Evolutionary conservation across 257 asterid genomes (phyloP).

Genomic region (Scutellaria barbata): DNA sequence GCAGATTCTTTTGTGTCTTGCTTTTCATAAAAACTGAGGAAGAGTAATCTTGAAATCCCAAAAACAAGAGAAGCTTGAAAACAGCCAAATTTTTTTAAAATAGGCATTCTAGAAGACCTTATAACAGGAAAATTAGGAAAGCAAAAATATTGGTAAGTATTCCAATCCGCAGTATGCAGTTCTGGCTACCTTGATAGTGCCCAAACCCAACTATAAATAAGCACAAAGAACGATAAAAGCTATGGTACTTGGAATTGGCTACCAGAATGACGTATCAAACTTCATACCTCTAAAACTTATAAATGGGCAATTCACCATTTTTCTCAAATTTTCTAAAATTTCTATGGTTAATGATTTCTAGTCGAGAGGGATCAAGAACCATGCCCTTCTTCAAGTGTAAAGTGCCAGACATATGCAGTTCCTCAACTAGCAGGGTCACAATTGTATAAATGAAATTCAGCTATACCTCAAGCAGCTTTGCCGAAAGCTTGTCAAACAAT

Average conservation of each 20-base stretch:
- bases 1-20: background rate
- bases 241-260: background rate
- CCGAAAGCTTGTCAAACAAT: conserved; percentile 74
- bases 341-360: too few relatives aligned
- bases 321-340: too few relatives aligned
- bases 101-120: background rate
- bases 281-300: background rate
- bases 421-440: conserved; percentile 9
- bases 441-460: conserved; percentile 29
- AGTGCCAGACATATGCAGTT: too few relatives aligned
- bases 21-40: background rate
- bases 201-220: too few relatives aligned
- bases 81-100: background rate
- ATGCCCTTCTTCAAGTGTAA: too few relatives aligned
- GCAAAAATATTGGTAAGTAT: background rate
- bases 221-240: background rate
- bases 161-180: background rate
- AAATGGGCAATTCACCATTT: too few relatives aligned
- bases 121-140: conserved; percentile 1
- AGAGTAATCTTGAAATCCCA: background rate
- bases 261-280: background rate
- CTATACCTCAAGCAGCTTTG: conserved; percentile 76
- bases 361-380: too few relatives aligned
- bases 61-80: background rate
- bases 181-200: too few relatives aligned